Percentiles rank a stretch among this genome's conserved stretches.
phyloP scores from a whole-genome alignment of 352 stramenopile genomes.

The Lagenidium giganteum region DNA sequence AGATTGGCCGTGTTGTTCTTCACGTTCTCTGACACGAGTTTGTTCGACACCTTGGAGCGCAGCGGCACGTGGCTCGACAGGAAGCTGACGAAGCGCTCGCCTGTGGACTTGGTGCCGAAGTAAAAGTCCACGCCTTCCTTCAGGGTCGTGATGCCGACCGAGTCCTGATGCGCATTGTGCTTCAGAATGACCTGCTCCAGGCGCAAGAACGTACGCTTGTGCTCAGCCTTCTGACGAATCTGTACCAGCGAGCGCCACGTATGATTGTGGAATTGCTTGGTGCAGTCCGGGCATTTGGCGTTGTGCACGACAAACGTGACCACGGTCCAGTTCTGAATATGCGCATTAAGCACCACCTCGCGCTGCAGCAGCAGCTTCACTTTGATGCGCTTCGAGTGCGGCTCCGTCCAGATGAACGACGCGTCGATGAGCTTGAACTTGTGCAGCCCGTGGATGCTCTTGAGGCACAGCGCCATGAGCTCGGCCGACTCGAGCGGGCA shows the following conservation, averaged over 20 bases:
- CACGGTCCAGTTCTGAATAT: slow-evolving; percentile 61
- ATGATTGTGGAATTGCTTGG: slow-evolving; percentile 63
- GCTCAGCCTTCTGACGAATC: slow-evolving; percentile 66
- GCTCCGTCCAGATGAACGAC: slow-evolving; percentile 79
- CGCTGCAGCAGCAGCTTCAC: slow-evolving; percentile 61
- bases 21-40: slow-evolving; percentile 73
- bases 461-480: slow-evolving; percentile 74
- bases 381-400: slow-evolving; percentile 76
- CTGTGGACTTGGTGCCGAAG: slow-evolving; percentile 48
- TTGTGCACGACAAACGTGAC: slow-evolving; percentile 61
- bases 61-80: slow-evolving; percentile 53
- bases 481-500: slow-evolving; percentile 71
- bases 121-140: slow-evolving; percentile 84
- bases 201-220: slow-evolving; percentile 74
- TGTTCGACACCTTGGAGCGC: slow-evolving; percentile 61
- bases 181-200: slow-evolving; percentile 77
- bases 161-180: slow-evolving; percentile 56
- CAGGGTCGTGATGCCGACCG: slow-evolving; percentile 51
- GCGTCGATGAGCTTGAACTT: slow-evolving; percentile 78
- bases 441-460: slow-evolving; percentile 51
- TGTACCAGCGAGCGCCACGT: slow-evolving; percentile 67
- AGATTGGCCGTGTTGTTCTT: slow-evolving; percentile 57
- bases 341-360: slow-evolving; percentile 61
- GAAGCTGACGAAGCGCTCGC: slow-evolving; percentile 63
- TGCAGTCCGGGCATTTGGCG: slow-evolving; percentile 68